Evolutionary conservation across 192 early-diverging fungal species (phyloP), one percentile per base, ranked within the genome.

Genomic region (Gigaspora rosea): DNA sequence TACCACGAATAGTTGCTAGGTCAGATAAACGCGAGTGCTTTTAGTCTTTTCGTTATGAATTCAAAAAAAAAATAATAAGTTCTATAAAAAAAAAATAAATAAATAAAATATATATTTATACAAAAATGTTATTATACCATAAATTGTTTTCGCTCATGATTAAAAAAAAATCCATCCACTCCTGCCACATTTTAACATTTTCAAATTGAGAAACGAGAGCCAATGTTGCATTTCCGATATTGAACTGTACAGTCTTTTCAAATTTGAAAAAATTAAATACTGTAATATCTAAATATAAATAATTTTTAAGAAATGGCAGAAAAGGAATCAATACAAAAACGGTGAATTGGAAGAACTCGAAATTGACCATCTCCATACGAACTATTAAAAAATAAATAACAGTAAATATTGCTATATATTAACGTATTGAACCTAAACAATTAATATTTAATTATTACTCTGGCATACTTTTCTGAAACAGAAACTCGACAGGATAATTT

Each of bases 151-250:
- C 64, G 33, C 41, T 66, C 64, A 10, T 66, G n/a, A 66, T n/a
- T n/a, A 66, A 46, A 46, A 66, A 66, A 66, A 47, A 66, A 66
- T 66, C 64, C 9, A 66, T 47, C 64, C 64, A 66, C n/a, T 66
- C 64, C 41, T 46, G 64, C 33, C 33, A 66, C 33, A 66, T n/a
- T 66, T n/a, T 66, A 47, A 20, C 5, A 66, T 33, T 66, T 20
- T 66, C 64, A 46, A 20, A n/a, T 10, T 36, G 36, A 4, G 64
- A 66, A n/a, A 66, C 35, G 15, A n/a, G n/a, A n/a, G 16, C 0
- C n/a, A 66, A 20, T 47, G 64, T 46, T 2, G 46, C n/a, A 47
- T 1, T 66, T 66, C 64, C 64, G 12, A 66, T 12, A 15, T 16
- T 66, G 16, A 66, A 66, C n/a, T 66, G 16, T n/a, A 66, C 35